phyloP scores from a whole-genome alignment of 768 basidiomycete species.

The Phylloporus scabripes region DNA sequence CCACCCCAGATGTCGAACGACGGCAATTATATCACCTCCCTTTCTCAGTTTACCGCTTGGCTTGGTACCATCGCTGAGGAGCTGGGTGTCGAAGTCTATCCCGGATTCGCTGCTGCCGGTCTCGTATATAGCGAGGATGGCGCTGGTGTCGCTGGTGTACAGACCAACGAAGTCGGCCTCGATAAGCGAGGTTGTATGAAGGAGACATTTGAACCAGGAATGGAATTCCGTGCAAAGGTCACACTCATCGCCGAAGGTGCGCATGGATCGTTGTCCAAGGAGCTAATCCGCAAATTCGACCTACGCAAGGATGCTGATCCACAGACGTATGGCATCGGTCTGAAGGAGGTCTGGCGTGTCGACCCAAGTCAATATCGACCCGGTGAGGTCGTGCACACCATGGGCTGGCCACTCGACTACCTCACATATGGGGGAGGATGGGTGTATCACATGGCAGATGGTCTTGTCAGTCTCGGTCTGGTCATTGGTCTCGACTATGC shows the following conservation, averaged over 20 bases:
- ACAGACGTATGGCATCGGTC: slow-evolving; percentile 93
- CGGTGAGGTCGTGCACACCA: slow-evolving; percentile 80
- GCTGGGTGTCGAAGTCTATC: slow-evolving; percentile 90
- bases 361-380: slow-evolving; percentile 56
- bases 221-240: slow-evolving; percentile 90
- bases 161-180: slow-evolving; percentile 92
- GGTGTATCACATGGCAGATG: slow-evolving; percentile 93
- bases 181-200: slow-evolving; percentile 73
- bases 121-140: slow-evolving; percentile 62
- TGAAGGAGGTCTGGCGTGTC: slow-evolving; percentile 98
- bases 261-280: slow-evolving; percentile 86
- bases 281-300: slow-evolving; percentile 66
- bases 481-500: slow-evolving; percentile 93
- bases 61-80: slow-evolving; percentile 80
- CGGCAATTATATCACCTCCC: slow-evolving; percentile 88
- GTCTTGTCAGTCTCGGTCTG: slow-evolving; percentile 83
- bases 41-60: slow-evolving; percentile 88
- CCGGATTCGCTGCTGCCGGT: slow-evolving; percentile 91
- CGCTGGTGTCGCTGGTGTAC: slow-evolving; percentile 51
- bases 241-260: slow-evolving; percentile 94
- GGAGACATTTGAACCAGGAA: slow-evolving; percentile 89
- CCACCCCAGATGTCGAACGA: slow-evolving; percentile 96
- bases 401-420: slow-evolving; percentile 88
- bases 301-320: slow-evolving; percentile 64
- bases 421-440: slow-evolving; percentile 83